Evolutionary conservation across 2,329 filamentous ascomycete genomes (phyloP), one percentile per base, ranked within the genome.

Genomic region (Trichoderma cornu-damae): DNA sequence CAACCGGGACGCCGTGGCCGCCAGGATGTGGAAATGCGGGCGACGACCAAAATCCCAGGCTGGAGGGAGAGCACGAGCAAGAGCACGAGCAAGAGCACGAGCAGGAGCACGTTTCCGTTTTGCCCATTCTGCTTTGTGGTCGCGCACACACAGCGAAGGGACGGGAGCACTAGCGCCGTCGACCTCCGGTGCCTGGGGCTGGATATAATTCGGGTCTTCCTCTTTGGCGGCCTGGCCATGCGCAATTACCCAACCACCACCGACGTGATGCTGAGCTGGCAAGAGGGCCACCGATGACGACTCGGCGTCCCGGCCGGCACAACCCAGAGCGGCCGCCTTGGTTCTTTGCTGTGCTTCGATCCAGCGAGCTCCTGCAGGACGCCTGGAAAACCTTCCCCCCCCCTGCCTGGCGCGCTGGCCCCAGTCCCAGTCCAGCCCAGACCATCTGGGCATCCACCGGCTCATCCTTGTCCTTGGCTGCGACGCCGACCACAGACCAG

Each of bases 391-490:
- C n/a, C 51, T 55, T 22, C 55, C 46, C 53, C 26, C 52, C 49
- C 49, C 55, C 60, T 56, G 51, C 52, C 58, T 54, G 52, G 60
- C 54, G 54, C 56, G 58, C 48, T 53, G 50, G 54, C 53, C 54
- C 58, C 58, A 58, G 54, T 47, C 54, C 58, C 58, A 58, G 58
- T 56, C 58, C 53, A 60, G 54, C 58, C 53, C 58, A 58, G 58
- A 65, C 66, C 67, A 67, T 67, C 65, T 67, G 64, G 60, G 63
- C 67, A 61, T 62, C 66, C 67, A 67, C 68, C 63, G 67, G 64
- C 61, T 64, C 66, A 61, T 64, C 59, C 61, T 59, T 63, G 62
- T 61, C 59, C 54, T 59, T 61, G 26, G 48, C 59, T 53, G 51
- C 48, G 58, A 63, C 48, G 53, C 51, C 56, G 52, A 60, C 52